phyloP scores from a whole-genome alignment of 2,329 filamentous ascomycete species.

The Teratosphaeria viscida region DNA sequence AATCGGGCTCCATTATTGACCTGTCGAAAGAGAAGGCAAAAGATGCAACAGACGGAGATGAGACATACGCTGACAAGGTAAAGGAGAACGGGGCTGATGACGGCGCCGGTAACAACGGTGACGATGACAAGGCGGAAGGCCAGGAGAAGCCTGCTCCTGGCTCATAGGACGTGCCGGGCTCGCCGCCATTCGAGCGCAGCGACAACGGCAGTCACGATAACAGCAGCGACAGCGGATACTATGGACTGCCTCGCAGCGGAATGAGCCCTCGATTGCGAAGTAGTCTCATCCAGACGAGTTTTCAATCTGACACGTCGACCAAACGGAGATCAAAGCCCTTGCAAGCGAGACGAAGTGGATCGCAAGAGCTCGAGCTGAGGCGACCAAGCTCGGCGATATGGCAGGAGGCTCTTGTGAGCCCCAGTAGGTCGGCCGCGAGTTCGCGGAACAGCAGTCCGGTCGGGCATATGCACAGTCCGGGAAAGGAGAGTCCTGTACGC shows the following conservation, averaged over 20 bases:
- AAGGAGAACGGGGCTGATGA: not conserved
- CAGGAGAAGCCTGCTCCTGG: not conserved
- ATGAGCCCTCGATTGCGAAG: not conserved
- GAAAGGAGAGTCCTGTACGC: constrained; percentile 8
- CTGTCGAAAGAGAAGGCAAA: constrained; percentile 13
- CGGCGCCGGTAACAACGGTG: not conserved
- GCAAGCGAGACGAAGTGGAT: not conserved
- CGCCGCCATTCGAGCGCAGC: not conserved
- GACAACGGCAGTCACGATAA: not conserved
- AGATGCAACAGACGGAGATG: constrained; percentile 4
- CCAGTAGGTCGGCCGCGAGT: not conserved
- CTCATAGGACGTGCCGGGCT: not conserved
- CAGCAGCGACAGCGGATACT: not conserved
- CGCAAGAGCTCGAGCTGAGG: not conserved
- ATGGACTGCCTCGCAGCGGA: not conserved
- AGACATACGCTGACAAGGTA: not conserved
- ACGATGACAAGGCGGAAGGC: not conserved
- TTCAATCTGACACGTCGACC: not conserved
- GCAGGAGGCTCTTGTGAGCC: not conserved
- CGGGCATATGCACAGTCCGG: constrained; percentile 1
- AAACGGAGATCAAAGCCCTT: not conserved
- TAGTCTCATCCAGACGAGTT: not conserved
- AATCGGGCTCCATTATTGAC: constrained; percentile 18
- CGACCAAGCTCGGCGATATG: not conserved
- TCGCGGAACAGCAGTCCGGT: constrained; percentile 2